phyloP scores from a whole-genome alignment of 805 yeast species.

The Candida methanosorbosa region DNA sequence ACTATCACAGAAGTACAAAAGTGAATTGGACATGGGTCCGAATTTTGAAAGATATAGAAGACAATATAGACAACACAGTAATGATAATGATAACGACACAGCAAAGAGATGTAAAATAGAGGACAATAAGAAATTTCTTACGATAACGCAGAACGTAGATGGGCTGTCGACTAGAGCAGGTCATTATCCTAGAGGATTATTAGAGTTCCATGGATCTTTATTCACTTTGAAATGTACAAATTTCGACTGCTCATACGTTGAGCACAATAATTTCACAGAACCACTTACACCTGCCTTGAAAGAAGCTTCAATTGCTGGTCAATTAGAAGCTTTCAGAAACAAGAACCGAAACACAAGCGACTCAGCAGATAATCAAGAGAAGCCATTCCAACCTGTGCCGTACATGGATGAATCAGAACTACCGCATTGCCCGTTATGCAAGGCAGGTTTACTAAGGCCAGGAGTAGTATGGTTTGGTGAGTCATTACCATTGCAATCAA shows the following conservation, averaged over 20 bases:
- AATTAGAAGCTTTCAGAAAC: slow-evolving; percentile 2
- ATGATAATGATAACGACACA: no score
- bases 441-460: slow-evolving; percentile 63
- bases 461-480: slow-evolving; percentile 98
- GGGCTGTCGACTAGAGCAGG: slow-evolving; percentile 62
- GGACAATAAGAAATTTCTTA: slow-evolving; percentile 34
- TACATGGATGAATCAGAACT: slow-evolving; percentile 40
- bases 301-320: slow-evolving; percentile 12
- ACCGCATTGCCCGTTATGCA: slow-evolving; percentile 74
- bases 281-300: slow-evolving; percentile 52
- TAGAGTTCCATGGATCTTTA: slow-evolving; percentile 74
- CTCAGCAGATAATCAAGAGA: slow-evolving; percentile 2
- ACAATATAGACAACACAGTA: slow-evolving; percentile 9
- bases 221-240: slow-evolving; percentile 70
- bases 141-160: slow-evolving; percentile 81
- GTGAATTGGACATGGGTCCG: no score
- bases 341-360: no score
- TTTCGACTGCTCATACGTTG: slow-evolving; percentile 59
- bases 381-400: slow-evolving; percentile 33
- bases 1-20: slow-evolving; percentile 30
- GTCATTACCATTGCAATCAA: slow-evolving; percentile 53
- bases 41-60: neutral
- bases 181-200: slow-evolving; percentile 41
- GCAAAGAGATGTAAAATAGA: no score
- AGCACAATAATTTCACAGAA: slow-evolving; percentile 38